Evolutionary conservation across 2,329 filamentous ascomycete genomes (phyloP).

Genomic region (Fusarium algeriense): DNA sequence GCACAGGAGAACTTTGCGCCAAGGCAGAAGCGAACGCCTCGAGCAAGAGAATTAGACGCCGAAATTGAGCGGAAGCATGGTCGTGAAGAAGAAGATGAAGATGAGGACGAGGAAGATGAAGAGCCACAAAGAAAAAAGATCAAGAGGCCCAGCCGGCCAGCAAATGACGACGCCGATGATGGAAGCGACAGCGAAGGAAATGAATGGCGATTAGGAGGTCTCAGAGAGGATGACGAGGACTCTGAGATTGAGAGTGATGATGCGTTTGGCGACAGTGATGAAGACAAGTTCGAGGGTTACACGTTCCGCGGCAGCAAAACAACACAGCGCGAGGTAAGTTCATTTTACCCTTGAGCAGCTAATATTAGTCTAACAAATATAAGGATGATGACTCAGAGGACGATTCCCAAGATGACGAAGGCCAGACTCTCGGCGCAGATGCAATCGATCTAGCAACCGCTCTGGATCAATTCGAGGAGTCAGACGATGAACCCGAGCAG

Average conservation of each 20-base stretch:
- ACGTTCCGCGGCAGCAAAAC: slow-evolving; percentile 63
- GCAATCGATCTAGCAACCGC: slow-evolving; percentile 70
- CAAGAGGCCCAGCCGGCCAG: slow-evolving; percentile 55
- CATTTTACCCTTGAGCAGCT: neutral
- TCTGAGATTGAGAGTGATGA: slow-evolving; percentile 78
- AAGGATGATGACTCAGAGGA: slow-evolving; percentile 70
- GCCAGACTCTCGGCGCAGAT: slow-evolving; percentile 69
- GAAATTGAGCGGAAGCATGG: slow-evolving; percentile 60
- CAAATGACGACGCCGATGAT: slow-evolving; percentile 71
- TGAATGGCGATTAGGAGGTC: slow-evolving; percentile 80
- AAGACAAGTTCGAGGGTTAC: slow-evolving; percentile 85
- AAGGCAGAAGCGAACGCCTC: slow-evolving; percentile 61
- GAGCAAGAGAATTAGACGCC: slow-evolving; percentile 65
- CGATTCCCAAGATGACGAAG: slow-evolving; percentile 65
- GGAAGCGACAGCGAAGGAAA: slow-evolving; percentile 89
- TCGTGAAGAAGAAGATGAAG: slow-evolving; percentile 59
- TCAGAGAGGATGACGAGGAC: slow-evolving; percentile 69
- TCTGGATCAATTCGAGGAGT: slow-evolving; percentile 66
- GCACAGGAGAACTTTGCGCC: slow-evolving; percentile 65
- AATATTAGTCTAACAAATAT: slow-evolving; percentile 13
- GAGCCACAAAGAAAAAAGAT: slow-evolving; percentile 56
- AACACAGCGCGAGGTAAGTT: slow-evolving; percentile 49
- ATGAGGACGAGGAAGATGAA: slow-evolving; percentile 64
- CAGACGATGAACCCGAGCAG: slow-evolving; percentile 61
- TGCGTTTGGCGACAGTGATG: slow-evolving; percentile 89